Percentiles rank a stretch among this genome's conserved stretches.
Conservation (phyloP, 352 stramenopile genomes). For the Thraustotheca clavata region DNA sequence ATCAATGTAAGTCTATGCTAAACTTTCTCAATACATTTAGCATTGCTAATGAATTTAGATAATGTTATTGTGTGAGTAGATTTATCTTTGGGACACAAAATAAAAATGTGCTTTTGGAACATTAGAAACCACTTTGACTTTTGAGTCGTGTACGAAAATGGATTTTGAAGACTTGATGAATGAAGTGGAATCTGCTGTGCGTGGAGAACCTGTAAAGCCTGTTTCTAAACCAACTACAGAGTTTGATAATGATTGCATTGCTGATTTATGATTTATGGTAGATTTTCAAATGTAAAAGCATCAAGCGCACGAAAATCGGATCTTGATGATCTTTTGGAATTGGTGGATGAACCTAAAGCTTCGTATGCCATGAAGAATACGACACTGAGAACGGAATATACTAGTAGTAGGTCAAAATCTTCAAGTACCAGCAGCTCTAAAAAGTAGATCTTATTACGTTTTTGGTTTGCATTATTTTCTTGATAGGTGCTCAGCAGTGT, state of each 20-base stretch:
- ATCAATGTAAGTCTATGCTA: too few species aligned
- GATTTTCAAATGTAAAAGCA: background rate
- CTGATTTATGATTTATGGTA: background rate
- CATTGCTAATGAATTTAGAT: too few species aligned
- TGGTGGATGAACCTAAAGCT: constrained; percentile 24
- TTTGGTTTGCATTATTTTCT: background rate
- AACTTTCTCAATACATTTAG: too few species aligned
- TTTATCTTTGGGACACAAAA: too few species aligned
- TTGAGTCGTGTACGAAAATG: constrained; percentile 41
- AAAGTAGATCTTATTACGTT: constrained; percentile 31
- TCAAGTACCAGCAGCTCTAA: constrained; percentile 40
- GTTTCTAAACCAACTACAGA: background rate
- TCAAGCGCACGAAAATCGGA: constrained; percentile 35
- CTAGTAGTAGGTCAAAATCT: constrained; percentile 19
- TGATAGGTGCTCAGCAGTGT: constrained; percentile 41
- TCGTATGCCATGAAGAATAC: background rate
- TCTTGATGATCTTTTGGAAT: constrained; percentile 65
- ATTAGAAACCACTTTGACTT: too few species aligned
- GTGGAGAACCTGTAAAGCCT: constrained; percentile 24
- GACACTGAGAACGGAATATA: background rate
- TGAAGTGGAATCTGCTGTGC: constrained; percentile 60
- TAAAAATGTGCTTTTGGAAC: too few species aligned
- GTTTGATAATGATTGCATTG: background rate
- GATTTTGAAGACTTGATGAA: constrained; percentile 63
- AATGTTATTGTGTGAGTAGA: too few species aligned